Base-by-base conservation (phyloP, 768 basidiomycete species). In the Mycena galopus region DNA sequence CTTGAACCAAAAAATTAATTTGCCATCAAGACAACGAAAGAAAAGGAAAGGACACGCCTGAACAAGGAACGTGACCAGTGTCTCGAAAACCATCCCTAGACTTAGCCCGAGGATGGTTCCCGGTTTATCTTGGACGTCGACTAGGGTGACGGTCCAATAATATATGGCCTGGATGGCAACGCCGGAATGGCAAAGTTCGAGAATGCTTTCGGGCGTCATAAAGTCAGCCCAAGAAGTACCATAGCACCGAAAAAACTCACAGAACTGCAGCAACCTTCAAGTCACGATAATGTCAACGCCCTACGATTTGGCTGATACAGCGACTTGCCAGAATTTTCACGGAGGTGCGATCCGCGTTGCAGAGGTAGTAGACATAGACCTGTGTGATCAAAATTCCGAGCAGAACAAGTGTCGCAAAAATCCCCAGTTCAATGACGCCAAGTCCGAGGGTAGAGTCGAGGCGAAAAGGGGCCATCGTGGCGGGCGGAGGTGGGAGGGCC, bases 1-100 rank as follows among this genome's bases (percentile, higher is more conserved):
- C 79, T 78, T 65, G 5, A 4, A 37, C 37, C 10, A 56, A 47
- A 21, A n/a, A 8, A 47, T 21, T 19, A n/a, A n/a, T 6, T 21
- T 47, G n/a, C 8, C 29, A 77, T 61, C 37, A 8, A 9, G n/a
- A 69, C 60, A 23, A 21, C 21, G 33, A 27, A 27, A 44, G 14
- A n/a, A n/a, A n/a, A n/a, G n/a, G n/a, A 30, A 30, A 44, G 17
- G 30, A 29, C 71, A 17, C 2, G 78, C 79, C 70, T 83, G 81
- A 10, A 80, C 79, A n/a, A 77, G 72, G 16, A 79, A 64, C 6
- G 81, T 82, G 16, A 82, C 79, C 1, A 73, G 60, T 2, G 78
- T 80, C 51, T 81, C 81, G 27, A 82, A 69, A 12, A 80, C 65
- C 9, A 69, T 63, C 16, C 30, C 68, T 6, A 63, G 23, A 21